Evolutionary conservation across 2,329 filamentous ascomycete genomes (phyloP), one percentile per base, ranked within the genome.

Genomic region (Clarireedia hainanense): DNA sequence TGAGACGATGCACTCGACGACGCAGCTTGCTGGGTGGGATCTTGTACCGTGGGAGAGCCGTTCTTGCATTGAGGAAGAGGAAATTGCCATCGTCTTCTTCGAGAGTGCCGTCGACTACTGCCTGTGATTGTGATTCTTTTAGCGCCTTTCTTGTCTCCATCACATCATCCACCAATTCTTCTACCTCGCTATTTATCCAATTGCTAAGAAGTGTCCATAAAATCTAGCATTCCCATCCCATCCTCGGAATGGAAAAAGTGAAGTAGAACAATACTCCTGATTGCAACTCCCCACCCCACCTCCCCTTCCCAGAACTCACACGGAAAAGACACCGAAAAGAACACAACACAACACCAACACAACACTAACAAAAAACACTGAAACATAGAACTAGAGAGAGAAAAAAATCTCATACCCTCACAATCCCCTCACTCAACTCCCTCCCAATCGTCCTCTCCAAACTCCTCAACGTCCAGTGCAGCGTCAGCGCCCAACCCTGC

Each of bases 401-500:
- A 37, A 3, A 15, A 15, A 15, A 42, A 17, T 9, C 3, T 23
- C 58, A 46, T 51, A 66, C 63, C 6, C 59, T 55, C 24, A 58
- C 50, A 12, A 69, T 46, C 20, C 50, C 26, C 24, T 59, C 56
- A 2, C 63, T 55, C 2, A 64, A 55, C 26, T 60, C 43, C 17
- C 57, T 50, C 3, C 63, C 63, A 39, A 68, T 63, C 1, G 64
- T 63, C 34, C 60, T 61, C 17, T 63, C 59, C 5, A 69, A 24
- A 60, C 69, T 56, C 64, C 67, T 68, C 57, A 82, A 70, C 20
- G 73, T 76, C 80, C 80, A 84, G 63, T 84, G 79, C 36, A 84
- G 67, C 1, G 80, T 83, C 50, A 85, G 72, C 43, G 78, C 80
- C 81, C 80, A 84, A 48, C 81, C 80, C 42, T 76, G 75, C 62